These are phyloP conservation scores for Solanum chiquidenum DNA, from an alignment of 257 asterid genomes.

Conservation along the genomic window DNA sequence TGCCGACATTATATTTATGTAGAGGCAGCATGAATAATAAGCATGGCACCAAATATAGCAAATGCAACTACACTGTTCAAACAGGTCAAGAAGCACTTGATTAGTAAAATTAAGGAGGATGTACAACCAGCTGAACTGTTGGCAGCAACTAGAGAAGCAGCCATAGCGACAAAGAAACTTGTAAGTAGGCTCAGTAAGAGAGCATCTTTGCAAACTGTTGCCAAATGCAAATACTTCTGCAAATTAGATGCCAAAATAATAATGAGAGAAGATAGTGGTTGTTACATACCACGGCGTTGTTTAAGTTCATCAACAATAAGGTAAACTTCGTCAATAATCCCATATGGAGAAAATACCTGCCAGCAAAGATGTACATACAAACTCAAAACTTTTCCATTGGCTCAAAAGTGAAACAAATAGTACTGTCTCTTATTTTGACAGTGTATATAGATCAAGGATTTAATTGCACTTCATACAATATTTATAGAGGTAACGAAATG, in stretches of 20 bases:
- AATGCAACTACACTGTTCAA: not conserved
- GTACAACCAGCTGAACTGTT: not conserved
- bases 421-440: not conserved
- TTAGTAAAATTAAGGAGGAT: not conserved
- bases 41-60: not conserved
- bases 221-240: not conserved
- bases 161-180: not conserved
- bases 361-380: constrained; percentile 16
- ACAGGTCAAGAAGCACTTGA: not conserved
- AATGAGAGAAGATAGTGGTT: not conserved
- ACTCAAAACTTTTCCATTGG: not conserved
- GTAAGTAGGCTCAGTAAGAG: not conserved
- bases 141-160: not conserved
- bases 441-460: not conserved
- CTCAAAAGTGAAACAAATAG: not conserved
- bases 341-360: constrained; percentile 80
- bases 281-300: constrained; percentile 65
- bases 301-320: constrained; percentile 58
- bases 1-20: not conserved
- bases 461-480: not conserved
- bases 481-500: not conserved
- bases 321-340: constrained; percentile 64
- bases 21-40: not conserved
- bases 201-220: not conserved
- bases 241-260: not conserved